Evolutionary conservation across 331 rosid species (phyloP).

Genomic region (Saraca asoca): DNA sequence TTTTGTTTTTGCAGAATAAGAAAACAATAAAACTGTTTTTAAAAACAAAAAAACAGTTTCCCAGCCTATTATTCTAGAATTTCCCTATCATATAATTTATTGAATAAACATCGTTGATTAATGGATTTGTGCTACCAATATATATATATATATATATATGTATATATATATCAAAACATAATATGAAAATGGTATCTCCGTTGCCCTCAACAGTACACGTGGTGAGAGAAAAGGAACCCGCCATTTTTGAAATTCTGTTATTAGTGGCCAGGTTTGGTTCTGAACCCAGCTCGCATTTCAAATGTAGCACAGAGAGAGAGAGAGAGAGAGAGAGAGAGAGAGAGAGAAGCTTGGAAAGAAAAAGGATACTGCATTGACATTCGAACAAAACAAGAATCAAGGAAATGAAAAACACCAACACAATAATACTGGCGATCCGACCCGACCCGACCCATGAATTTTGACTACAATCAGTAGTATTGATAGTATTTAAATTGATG

Average conservation of each 20-base stretch:
- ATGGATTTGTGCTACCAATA: too few relatives aligned
- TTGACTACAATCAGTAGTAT: not conserved
- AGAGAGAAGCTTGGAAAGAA: not conserved
- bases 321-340: not conserved
- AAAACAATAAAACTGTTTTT: too few relatives aligned
- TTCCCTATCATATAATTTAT: too few relatives aligned
- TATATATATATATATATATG: too few relatives aligned
- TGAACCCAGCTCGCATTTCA: slow-evolving; percentile 5
- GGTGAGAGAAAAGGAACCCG: slow-evolving; percentile 11
- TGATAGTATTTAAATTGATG: too few relatives aligned
- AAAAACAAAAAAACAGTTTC: too few relatives aligned
- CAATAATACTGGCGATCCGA: not conserved
- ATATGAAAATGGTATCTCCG: too few relatives aligned
- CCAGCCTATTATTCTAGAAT: too few relatives aligned
- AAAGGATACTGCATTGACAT: too few relatives aligned
- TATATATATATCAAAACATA: too few relatives aligned
- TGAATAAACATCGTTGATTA: too few relatives aligned
- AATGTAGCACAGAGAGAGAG: slow-evolving; percentile 11
- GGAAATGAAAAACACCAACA: slow-evolving; percentile 4
- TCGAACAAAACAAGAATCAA: not conserved
- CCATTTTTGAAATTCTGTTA: slow-evolving; percentile 25
- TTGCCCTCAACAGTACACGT: slow-evolving; percentile 3
- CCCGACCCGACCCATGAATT: slow-evolving; percentile 13
- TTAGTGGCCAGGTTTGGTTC: slow-evolving; percentile 20
- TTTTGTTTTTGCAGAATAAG: too few relatives aligned